A percentile compares a stretch with the other conserved stretches of the same genome.
These are phyloP conservation scores for Cubamyces lactineus DNA, from an alignment of 768 basidiomycete genomes.

Conservation along the genomic window DNA sequence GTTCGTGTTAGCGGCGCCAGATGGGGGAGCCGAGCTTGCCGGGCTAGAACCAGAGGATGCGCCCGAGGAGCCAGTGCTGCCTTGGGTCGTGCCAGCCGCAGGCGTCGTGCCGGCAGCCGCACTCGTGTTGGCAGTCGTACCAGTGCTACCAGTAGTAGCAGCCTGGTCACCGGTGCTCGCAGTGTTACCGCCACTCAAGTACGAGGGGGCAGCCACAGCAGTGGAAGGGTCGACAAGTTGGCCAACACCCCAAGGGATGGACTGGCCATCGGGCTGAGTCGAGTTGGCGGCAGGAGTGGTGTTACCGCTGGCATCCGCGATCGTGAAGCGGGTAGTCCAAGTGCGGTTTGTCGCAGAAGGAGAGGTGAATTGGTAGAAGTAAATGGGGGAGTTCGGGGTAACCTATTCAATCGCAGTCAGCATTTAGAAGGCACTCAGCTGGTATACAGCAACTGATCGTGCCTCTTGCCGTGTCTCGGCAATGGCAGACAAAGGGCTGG, in stretches of 20 bases:
- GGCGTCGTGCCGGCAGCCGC: constrained; percentile 11
- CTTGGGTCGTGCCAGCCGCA: constrained; percentile 6
- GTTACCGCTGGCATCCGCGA: constrained; percentile 53
- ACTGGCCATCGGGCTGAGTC: constrained; percentile 48
- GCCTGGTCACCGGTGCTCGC: constrained; percentile 8
- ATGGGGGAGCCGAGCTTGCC: constrained; percentile 7
- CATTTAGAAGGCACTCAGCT: neutral
- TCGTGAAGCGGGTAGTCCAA: constrained; percentile 82
- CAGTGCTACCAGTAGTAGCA: constrained; percentile 9
- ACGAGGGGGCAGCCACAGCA: constrained; percentile 31
- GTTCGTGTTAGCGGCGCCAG: neutral
- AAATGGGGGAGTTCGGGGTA: constrained; percentile 63
- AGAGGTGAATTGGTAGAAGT: constrained; percentile 79
- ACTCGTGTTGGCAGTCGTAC: neutral
- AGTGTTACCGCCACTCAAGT: constrained; percentile 15
- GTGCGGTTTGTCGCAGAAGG: constrained; percentile 40
- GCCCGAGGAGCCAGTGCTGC: constrained; percentile 4
- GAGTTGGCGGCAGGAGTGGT: constrained; percentile 53
- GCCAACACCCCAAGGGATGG: constrained; percentile 72
- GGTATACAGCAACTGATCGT: neutral
- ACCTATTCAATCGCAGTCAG: constrained; percentile 46
- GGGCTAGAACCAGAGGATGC: constrained; percentile 7
- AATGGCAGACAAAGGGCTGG: no score
- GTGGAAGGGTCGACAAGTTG: constrained; percentile 49
- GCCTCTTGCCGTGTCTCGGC: no score